These are phyloP conservation scores for Colletotrichum sp. DNA, from an alignment of 2,329 filamentous ascomycete species.

Conservation along the genomic window DNA sequence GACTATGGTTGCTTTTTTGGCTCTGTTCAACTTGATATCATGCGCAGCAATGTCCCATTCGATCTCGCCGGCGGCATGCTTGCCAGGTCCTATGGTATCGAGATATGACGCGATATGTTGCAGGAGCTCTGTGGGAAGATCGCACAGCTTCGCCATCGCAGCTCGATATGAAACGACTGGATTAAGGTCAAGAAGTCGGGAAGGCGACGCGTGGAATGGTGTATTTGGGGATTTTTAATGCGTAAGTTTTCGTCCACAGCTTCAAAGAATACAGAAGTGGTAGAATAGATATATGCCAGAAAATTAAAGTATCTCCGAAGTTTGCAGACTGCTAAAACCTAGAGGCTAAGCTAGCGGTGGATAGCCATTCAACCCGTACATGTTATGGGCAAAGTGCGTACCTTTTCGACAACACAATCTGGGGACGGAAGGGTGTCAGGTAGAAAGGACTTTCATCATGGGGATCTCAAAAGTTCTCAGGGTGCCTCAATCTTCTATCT, in stretches of 20 bases:
- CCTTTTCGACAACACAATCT: background rate
- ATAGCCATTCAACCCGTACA: background rate
- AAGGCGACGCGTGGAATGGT: background rate
- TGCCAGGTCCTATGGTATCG: background rate
- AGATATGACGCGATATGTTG: background rate
- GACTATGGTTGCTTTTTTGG: background rate
- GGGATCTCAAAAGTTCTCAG: too few species aligned
- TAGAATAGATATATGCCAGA: background rate
- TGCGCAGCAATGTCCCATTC: background rate
- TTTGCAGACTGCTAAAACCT: too few species aligned
- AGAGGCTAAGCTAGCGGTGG: too few species aligned
- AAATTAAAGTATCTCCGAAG: background rate
- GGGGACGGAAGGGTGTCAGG: background rate
- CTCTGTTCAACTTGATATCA: background rate
- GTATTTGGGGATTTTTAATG: background rate
- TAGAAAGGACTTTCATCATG: too few species aligned
- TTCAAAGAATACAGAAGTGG: fast-evolving
- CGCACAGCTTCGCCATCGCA: background rate
- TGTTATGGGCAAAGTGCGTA: background rate
- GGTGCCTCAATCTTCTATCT: too few species aligned
- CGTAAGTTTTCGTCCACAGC: background rate
- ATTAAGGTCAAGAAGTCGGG: fast-evolving
- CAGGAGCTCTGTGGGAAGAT: background rate
- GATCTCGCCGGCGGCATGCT: background rate
- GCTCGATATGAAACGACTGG: background rate